Base-by-base conservation (phyloP, 805 yeast species). In the Yarrowia deformans region DNA sequence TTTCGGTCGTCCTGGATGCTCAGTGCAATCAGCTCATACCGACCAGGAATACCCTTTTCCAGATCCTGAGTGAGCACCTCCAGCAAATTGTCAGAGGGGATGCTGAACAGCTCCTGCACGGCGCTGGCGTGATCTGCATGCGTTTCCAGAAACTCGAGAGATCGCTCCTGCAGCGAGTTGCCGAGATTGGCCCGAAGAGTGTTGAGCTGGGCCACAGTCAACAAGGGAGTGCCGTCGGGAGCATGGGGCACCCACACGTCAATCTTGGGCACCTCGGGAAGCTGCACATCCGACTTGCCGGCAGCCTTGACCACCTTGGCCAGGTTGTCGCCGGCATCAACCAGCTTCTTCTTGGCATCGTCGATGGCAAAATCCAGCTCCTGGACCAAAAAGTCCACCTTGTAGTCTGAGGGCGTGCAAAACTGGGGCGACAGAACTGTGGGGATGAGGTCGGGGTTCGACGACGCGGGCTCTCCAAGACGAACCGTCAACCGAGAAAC, bases 391-490 rank as follows among this genome's bases (percentile, higher is more conserved):
- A 72, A 71, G 5, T 71, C 70, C 19, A 74, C 74, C 60, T 72
- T 72, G 32, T 70, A 70, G 43, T 77, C 77, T 13, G 74, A 69
- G 7, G 78, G 75, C n/a, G 71, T 43, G n/a, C 73, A 69, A 14
- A 61, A 54, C 50, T 69, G 50, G 72, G 76, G 74, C 10, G 71
- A 67, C 23, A 75, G 54, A 9, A 69, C 69, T 29, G 72, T 55
- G 10, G 77, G 75, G 3, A 60, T 5, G 7, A 73, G 69, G 4
- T 50, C 61, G 12, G 67, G 71, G 42, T 43, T 32, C 29, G 66
- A 43, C 23, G 18, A 4, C 12, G 40, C 52, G 3, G 66, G 66
- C 42, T 60, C 66, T 2, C 66, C 66, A 8, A 29, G n/a, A 19
- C 48, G 66, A 1, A n/a, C 32, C 14, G 64, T 69, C 29, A 48